phyloP scores from a whole-genome alignment of 768 basidiomycete genomes.

The Lactarius trivialis region DNA sequence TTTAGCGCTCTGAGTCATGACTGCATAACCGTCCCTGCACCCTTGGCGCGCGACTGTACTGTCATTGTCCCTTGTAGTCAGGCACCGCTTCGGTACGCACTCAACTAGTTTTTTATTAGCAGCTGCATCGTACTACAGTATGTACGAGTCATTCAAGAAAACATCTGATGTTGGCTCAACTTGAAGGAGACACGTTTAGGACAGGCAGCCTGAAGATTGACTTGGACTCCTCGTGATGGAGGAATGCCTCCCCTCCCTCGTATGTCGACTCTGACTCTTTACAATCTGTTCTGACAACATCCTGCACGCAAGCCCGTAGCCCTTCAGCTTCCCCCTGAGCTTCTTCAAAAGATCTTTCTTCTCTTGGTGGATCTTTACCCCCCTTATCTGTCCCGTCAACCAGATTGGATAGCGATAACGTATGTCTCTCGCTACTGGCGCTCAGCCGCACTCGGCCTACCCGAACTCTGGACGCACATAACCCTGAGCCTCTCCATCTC shows the following conservation, averaged over 20 bases:
- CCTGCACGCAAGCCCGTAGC: neutral
- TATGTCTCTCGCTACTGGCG: conserved; percentile 16
- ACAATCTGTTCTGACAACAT: neutral
- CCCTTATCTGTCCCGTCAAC: neutral
- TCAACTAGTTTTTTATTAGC: too few relatives aligned
- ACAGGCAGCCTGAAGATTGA: neutral
- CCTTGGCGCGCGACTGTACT: too few relatives aligned
- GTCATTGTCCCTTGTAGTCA: too few relatives aligned
- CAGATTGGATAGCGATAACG: conserved; percentile 6
- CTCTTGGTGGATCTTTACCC: neutral
- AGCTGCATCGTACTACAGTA: too few relatives aligned
- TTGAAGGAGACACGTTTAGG: neutral
- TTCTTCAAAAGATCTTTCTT: neutral
- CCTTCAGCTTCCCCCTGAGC: neutral
- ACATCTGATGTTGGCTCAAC: neutral
- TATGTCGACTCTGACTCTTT: neutral
- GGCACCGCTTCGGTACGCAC: too few relatives aligned
- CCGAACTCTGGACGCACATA: conserved; percentile 14
- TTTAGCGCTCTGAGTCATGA: too few relatives aligned
- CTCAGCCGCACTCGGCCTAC: conserved; percentile 11
- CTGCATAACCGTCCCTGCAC: too few relatives aligned
- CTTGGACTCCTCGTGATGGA: neutral
- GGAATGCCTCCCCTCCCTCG: neutral
- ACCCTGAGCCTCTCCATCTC: conserved; percentile 1
- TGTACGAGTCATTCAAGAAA: too few relatives aligned